Evolutionary conservation across 2,329 filamentous ascomycete genomes (phyloP), one percentile per base, ranked within the genome.

Genomic region (Pseudogymnoascus sp.): DNA sequence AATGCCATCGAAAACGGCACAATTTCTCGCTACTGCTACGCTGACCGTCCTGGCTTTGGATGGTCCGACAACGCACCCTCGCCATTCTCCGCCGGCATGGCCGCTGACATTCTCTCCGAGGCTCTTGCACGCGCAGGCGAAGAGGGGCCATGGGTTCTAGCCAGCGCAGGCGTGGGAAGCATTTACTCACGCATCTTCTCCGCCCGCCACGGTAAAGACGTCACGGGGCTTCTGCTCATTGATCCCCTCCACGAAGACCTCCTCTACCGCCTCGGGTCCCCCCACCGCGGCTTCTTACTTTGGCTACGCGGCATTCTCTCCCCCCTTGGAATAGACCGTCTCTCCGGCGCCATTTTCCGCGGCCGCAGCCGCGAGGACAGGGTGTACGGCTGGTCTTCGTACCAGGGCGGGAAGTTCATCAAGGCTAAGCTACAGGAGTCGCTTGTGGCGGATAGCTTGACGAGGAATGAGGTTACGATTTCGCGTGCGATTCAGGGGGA

Each of bases 371-470:
- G 89, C 37, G 84, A 88, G 71, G 93, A 97, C 72, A 87, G 94
- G 8, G 85, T 96, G 9, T 95, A 89, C 74, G 94, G 94, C 11
- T 82, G 84, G 47, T 84, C 86, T 4, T 85, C 91, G 0, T 88
- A 91, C 70, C 90, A 96, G 73, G 81, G 80, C 22, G 90, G 89
- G 64, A 95, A 92, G 72, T 87, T 84, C 72, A 87, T 97, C 73
- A 96, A 95, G 72, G 89, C 91, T 4, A 90, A 92, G 74, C 79
- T 99, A 61, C 94, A 99, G 75, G 94, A 99, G 76, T 93, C 88
- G 66, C 80, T 97, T 1, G 91, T 97, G 33, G 92, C 92, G 0
- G 83, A 86, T 66, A 90, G 89, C 0, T 84, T 97, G 66, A 91
- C 91, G 12, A 88, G 86, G 72, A 89, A 89, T 35, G 94, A 99